Conservation (phyloP, 2,329 filamentous ascomycete genomes). For the Byssothecium circinans region DNA sequence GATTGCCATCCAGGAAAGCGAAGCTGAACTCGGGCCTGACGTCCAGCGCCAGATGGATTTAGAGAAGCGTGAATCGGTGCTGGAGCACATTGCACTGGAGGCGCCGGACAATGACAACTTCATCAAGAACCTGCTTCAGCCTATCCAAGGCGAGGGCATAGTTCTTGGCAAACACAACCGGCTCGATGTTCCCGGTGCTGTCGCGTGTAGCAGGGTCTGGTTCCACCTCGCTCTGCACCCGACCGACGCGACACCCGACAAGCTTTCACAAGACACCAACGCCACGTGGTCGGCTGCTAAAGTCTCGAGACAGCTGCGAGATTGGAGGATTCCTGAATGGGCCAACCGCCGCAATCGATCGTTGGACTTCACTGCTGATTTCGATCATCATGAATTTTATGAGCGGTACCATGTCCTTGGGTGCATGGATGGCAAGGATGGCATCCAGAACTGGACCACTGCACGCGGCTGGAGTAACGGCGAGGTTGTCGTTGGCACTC, state of each 20-base stretch:
- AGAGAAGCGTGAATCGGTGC: conserved; percentile 77
- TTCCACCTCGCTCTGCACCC: conserved; percentile 92
- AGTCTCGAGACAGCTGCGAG: conserved; percentile 87
- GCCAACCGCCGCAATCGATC: conserved; percentile 88
- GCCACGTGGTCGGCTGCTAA: conserved; percentile 93
- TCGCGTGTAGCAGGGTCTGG: conserved; percentile 89
- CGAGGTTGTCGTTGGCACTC: conserved; percentile 85
- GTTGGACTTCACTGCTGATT: conserved; percentile 95
- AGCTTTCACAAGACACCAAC: conserved; percentile 69
- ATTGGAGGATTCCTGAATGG: conserved; percentile 96
- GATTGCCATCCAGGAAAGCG: conserved; percentile 74
- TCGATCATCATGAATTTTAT: conserved; percentile 89
- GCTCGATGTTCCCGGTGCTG: conserved; percentile 72
- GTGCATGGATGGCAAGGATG: conserved; percentile 86
- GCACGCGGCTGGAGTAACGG: conserved; percentile 98
- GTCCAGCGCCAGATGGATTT: conserved; percentile 76
- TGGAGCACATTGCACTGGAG: conserved; percentile 85
- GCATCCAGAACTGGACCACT: conserved; percentile 90
- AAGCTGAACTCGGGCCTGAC: conserved; percentile 75
- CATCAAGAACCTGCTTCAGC: conserved; percentile 78
- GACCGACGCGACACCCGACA: conserved; percentile 79
- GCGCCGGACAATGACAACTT: conserved; percentile 83
- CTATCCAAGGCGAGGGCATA: conserved; percentile 75
- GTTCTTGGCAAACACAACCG: conserved; percentile 75
- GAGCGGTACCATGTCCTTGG: conserved; percentile 80